Base-by-base conservation (phyloP, 257 asterid genomes). In the Fraxinus cuspidata region DNA sequence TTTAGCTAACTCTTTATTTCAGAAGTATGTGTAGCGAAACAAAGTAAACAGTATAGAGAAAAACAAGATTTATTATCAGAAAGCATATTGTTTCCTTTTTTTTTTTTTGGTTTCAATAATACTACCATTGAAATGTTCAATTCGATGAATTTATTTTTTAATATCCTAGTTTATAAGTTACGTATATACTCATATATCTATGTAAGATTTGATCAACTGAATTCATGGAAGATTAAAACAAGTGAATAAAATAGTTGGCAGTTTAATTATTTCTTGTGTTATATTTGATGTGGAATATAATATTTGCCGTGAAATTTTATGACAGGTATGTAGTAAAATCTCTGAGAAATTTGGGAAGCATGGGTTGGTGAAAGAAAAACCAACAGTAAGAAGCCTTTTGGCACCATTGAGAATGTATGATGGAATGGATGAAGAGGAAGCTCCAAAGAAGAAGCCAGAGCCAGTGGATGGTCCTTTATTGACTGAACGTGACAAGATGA, bases 401-500 rank as follows among this genome's bases (percentile, higher is more conserved):
- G 91, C 97, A 69, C 99, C 99, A 47, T 13, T 95, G 87, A 87
- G 99, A 88, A 95, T 95, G 99, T 88, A 70, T 78, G 99, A 95
- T 80, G 99, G 99, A 71, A 89, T 95, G 99, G 98, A 95, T 84
- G 98, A 93, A 84, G 87, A 74, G 80, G 92, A 85, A 81, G 94
- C 88, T 82, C 94, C 97, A 9, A 92, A 89, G 88, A 92, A 93
- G 87, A 90, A 93, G 80, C 91, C 90, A 18, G 99, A 95, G 84
- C 97, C 96, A n/a, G 90, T 91, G 79, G 99, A 95, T 82, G 99
- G 99, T 74, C 98, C 98, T 64, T 79, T 95, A 73, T 88, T 95
- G 81, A 93, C 99, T 67, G 98, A 95, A 83, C 97, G 99, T 75
- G 99, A 95, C 85, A 90, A 90, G 83, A 82, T 95, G 91, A 95